Evolutionary conservation across 2,329 filamentous ascomycete genomes (phyloP), one percentile per base, ranked within the genome.

Genomic region (Grosmannia serpens): DNA sequence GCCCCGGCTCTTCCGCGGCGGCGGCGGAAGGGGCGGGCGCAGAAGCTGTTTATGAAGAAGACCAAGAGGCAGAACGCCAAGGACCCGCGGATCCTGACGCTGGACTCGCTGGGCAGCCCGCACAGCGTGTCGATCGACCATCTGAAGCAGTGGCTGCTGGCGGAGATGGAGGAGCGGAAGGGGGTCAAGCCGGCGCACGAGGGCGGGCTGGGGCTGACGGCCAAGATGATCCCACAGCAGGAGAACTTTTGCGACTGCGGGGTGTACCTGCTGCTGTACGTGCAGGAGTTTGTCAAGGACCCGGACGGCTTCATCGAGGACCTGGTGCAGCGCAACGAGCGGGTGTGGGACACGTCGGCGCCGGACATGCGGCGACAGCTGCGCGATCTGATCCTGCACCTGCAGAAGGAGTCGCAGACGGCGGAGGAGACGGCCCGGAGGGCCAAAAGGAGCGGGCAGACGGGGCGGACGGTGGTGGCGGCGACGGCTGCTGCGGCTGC

Each of bases 221-320:
- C 88, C 5, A 87, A 82, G 60, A 77, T 80, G 9, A 86, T 96
- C 17, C 92, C 94, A 0, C 74, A 81, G 61, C 94, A 99, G 70
- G 73, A 82, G 54, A 97, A 99, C 67, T 88, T 80, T 64, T 91
- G 83, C 61, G 94, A 99, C 68, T 99, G 94, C 66, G 94, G 94
- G 10, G 75, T 96, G 0, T 99, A 88, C 65, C 75, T 97, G 3
- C 75, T 96, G 4, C 87, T 86, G 2, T 99, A 97, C 66, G 77
- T 95, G 57, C 82, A 90, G 63, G 84, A 88, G 62, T 96, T 99
- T 62, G 78, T 95, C 20, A 77, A 83, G 56, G 74, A 89, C 60
- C 92, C 92, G 0, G 83, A 89, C 62, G 70, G 68, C 0, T 94
- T 95, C 63, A 77, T 88, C 20, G 73, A 73, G 24, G 85, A 81